These are phyloP conservation scores for Hyaloscypha hepaticicola DNA, from an alignment of 495 filamentous ascomycete genomes.

Conservation along the genomic window DNA sequence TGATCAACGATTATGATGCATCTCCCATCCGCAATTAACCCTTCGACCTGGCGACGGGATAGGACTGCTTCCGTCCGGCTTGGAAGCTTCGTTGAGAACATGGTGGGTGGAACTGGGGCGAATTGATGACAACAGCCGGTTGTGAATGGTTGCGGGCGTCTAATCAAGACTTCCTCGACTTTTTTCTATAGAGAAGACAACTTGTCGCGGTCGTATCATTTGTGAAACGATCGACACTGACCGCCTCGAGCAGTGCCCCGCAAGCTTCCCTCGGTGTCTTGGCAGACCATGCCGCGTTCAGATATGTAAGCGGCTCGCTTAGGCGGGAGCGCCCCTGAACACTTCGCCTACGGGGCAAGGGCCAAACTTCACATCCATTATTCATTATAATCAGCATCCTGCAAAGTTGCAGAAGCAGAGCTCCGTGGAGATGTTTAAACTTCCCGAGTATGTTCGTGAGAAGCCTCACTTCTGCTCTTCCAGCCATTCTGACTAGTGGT, in stretches of 20 bases:
- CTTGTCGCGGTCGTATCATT: not conserved
- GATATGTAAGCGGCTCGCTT: not conserved
- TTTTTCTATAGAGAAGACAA: not conserved
- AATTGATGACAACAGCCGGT: not conserved
- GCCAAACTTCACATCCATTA: not conserved
- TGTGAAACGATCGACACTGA: not conserved
- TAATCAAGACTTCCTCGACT: not conserved
- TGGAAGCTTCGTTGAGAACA: slow-evolving; percentile 12
- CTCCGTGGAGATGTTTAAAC: not conserved
- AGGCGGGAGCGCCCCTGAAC: not conserved
- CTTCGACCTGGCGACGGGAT: slow-evolving; percentile 76
- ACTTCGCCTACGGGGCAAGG: not conserved
- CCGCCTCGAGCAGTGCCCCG: not conserved
- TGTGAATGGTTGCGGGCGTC: not conserved
- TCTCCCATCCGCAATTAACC: slow-evolving; percentile 81
- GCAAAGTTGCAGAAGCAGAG: not conserved
- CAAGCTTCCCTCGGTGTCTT: too few species aligned
- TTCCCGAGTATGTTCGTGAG: not conserved
- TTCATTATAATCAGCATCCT: not conserved
- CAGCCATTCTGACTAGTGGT: too few species aligned
- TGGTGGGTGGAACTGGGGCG: not conserved
- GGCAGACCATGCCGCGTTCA: not conserved
- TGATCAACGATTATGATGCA: slow-evolving; percentile 77
- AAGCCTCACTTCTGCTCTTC: not conserved
- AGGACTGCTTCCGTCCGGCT: slow-evolving; percentile 13